Evolutionary conservation across 495 filamentous ascomycete species (phyloP).

Genomic region (Copromyces sp.): DNA sequence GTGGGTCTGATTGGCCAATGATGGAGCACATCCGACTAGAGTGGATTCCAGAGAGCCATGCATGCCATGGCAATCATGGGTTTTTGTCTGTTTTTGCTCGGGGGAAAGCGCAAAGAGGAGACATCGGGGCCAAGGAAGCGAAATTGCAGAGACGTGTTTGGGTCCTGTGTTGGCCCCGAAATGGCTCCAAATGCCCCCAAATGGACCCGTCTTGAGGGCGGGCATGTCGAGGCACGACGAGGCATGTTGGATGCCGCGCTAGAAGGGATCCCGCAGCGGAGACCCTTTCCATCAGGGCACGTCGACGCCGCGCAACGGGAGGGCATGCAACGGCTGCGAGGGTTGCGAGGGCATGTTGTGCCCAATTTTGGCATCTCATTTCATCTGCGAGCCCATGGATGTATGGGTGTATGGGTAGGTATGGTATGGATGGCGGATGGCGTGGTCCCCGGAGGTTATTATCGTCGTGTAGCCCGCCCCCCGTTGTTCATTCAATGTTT

Average conservation of each 20-base stretch:
- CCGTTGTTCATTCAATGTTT: slow-evolving; percentile 1
- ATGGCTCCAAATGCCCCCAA: neutral
- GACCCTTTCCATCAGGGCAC: slow-evolving; percentile 4
- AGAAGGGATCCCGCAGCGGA: neutral
- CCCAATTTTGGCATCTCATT: neutral
- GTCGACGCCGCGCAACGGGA: neutral
- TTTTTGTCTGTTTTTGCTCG: neutral
- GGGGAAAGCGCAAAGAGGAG: neutral
- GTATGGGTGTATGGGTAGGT: neutral
- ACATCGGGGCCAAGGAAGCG: neutral
- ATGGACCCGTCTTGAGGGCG: neutral
- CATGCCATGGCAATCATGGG: neutral
- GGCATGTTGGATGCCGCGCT: neutral
- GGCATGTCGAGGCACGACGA: neutral
- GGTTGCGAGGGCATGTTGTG: neutral
- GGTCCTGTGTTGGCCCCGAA: neutral
- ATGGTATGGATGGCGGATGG: neutral
- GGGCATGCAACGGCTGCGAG: neutral
- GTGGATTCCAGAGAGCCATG: neutral
- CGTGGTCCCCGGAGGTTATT: neutral
- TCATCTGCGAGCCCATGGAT: neutral
- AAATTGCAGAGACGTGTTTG: neutral
- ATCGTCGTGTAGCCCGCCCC: slow-evolving; percentile 1
- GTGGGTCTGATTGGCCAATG: neutral
- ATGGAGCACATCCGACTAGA: neutral